Base-by-base conservation (phyloP, 768 basidiomycete genomes). In the Tephrocybe sp. region DNA sequence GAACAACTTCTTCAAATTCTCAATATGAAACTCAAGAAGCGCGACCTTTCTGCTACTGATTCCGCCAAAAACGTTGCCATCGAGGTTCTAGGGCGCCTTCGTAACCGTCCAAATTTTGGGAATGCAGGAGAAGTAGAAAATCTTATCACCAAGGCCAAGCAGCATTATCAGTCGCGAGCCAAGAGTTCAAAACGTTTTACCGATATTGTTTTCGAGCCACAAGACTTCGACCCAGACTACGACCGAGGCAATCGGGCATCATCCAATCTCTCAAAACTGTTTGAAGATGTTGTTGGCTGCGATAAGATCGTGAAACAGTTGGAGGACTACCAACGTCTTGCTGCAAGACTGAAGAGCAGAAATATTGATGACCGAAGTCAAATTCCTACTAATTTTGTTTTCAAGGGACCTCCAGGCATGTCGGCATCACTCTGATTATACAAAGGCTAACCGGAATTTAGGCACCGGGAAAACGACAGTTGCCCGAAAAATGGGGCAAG, bases 351-450 rank as follows among this genome's bases (percentile, higher is more conserved):
- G 63, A 78, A 77, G 56, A 57, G 54, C 0, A 60, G 67, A 25
- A 70, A 71, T 2, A 59, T 70, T 28, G 75, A 84, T 51, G 63
- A 71, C 16, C 70, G 76, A 3, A 69, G 75, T n/a, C 68, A 73
- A 13, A 76, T 87, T 32, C 84, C 86, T 0, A 85, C 78, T 16
- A 86, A 75, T 46, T 88, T 86, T 70, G 66, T 87, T 2, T 87
- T 88, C 72, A 87, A 83, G 56, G 86, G 86, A 0, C 86, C 86
- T 5, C 86, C 86, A 52, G 85, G 79, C 84, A 58, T 57, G 28
- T 21, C 3, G 9, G 18, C 18, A 19, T 37, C n/a, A n/a, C n/a
- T n/a, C n/a, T n/a, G n/a, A n/a, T n/a, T n/a, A n/a, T n/a, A n/a
- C n/a, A n/a, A n/a, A n/a, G n/a, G n/a, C n/a, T n/a, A n/a, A n/a